Base-by-base conservation (phyloP, 2,329 filamentous ascomycete genomes). In the Colletotrichum echinochloae region DNA sequence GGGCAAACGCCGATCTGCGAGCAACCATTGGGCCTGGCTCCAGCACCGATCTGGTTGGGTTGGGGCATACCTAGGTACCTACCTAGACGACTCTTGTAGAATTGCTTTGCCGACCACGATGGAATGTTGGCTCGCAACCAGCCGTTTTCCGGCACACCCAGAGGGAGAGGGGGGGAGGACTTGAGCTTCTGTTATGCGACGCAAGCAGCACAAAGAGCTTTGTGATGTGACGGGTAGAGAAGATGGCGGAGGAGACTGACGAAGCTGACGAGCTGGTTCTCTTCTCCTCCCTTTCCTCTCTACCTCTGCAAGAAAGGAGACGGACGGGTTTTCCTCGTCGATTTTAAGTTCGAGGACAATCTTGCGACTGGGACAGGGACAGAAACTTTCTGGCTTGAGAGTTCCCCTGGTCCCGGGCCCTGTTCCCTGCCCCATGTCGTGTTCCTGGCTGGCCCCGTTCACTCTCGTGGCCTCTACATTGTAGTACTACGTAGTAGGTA, bases 1-100 rank as follows among this genome's bases (percentile, higher is more conserved):
- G 52, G 52, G 30, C 59, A 52, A 67, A 70, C 57, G 67, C 57
- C 64, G 67, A 67, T 62, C 64, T 26, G 23, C 30, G 48, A 62
- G 20, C 64, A 70, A 63, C 59, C 52, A 66, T 46, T 66, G 49
- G 49, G 62, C 35, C n/a, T n/a, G n/a, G n/a, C n/a, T n/a, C n/a
- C 49, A 44, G 33, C 8, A 52, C 55, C 49, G 67, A 67, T 68
- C 37, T 46, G 56, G 59, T 35, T 56, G 59, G 41, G 52, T 39
- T 62, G 64, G 20, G 49, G 26, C n/a, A 44, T n/a, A 44, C 18
- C n/a, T n/a, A n/a, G n/a, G n/a, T n/a, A n/a, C n/a, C n/a, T n/a
- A n/a, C n/a, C n/a, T n/a, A n/a, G n/a, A 44, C 20, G 18, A 44
- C 18, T n/a, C 20, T n/a, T 39, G 37, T 41, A 41, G 4, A 23